Evolutionary conservation across 2,329 filamentous ascomycete species (phyloP), one percentile per base, ranked within the genome.

Genomic region (Botrytis tulipae): DNA sequence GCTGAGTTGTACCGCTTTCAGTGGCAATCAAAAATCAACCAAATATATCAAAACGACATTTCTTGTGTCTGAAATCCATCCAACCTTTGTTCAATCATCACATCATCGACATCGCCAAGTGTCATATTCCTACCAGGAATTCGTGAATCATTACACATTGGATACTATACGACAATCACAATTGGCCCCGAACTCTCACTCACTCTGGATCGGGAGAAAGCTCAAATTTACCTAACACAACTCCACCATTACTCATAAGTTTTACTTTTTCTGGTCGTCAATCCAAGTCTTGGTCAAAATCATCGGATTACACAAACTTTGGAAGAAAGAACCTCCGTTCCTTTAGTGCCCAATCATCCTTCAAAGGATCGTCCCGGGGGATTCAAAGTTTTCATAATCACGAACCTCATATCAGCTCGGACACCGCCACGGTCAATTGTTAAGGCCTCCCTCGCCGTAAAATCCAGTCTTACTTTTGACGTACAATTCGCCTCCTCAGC

Each of bases 281-380:
- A 25, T 59, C 40, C 29, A 46, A 35, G 32, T 59, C 25, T 51
- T 29, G 16, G n/a, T 60, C 37, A 60, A 54, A 54, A 67, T 29
- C 20, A 16, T 54, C 40, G 37, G 62, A 48, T 67, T 44, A 46
- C 44, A 68, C 48, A 44, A 37, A 25, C 12, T 57, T 67, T 20
- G 65, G 51, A 68, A 68, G 65, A 40, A 40, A 29, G n/a, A 61
- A 48, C 59, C 20, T 35, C 29, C 18, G 44, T 35, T 60, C 61
- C 37, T 59, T 67, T 40, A 57, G 46, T 72, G 61, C 48, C 70
- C 59, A 72, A 71, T 57, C 60, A 71, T 57, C 62, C 71, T 62
- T 73, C 37, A 44, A 73, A 73, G 65, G 71, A 35, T 70, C 9
- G 22, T 51, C n/a, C 29, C 35, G 22, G 46, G 29, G 22, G 62